Evolutionary conservation across 1,284 basidiomycete species (phyloP).

Genomic region (Cryptococcus depauperatus): DNA sequence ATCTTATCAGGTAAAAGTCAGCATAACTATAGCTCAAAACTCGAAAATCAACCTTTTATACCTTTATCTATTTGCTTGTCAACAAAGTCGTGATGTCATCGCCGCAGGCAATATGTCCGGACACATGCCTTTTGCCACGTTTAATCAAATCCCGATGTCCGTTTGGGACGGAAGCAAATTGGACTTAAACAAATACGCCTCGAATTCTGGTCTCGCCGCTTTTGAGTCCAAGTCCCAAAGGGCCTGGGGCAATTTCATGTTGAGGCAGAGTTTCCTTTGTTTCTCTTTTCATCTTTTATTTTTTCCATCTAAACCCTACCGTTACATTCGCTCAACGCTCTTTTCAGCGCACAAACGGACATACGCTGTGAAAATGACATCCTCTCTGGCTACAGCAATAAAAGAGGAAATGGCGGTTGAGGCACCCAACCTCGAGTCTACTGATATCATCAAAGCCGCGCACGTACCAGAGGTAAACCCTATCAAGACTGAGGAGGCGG

Average conservation of each 20-base stretch:
- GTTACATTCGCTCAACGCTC: not conserved
- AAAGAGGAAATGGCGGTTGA: slow-evolving; percentile 27
- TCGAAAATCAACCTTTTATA: too few species aligned
- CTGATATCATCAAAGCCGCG: slow-evolving; percentile 7
- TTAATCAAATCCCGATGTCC: too few species aligned
- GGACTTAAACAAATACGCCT: too few species aligned
- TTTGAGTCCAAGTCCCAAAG: too few species aligned
- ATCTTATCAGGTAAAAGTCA: too few species aligned
- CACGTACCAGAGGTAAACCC: slow-evolving; percentile 14
- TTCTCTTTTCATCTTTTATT: not conserved
- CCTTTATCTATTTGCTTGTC: too few species aligned
- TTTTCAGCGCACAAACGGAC: not conserved
- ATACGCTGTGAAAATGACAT: not conserved
- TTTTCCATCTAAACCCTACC: not conserved
- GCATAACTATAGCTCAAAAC: too few species aligned
- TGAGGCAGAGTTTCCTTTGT: not conserved
- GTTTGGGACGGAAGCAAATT: too few species aligned
- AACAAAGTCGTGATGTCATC: too few species aligned
- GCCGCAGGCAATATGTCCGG: too few species aligned
- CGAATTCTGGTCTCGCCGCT: too few species aligned
- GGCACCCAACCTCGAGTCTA: slow-evolving; percentile 20
- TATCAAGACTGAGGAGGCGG: slow-evolving; percentile 10
- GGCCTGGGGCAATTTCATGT: not conserved
- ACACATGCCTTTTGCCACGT: too few species aligned
- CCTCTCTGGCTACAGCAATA: not conserved